Evolutionary conservation across 176 grass and related monocot genomes (phyloP).

Genomic region (Stipa capillata): DNA sequence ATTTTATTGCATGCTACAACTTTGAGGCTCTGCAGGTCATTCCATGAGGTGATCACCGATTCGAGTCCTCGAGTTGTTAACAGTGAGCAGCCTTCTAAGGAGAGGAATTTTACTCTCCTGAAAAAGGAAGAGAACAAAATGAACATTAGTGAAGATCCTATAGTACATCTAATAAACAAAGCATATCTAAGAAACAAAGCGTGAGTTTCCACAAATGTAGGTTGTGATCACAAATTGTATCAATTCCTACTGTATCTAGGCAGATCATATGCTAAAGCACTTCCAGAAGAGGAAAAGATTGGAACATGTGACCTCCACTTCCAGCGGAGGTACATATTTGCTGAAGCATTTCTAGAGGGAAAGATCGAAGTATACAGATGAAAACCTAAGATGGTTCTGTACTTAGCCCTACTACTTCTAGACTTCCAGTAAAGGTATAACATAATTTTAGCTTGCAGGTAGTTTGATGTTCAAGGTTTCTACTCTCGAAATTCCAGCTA

Average conservation of each 20-base stretch:
- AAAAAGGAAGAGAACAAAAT: neutral
- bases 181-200: too few species aligned
- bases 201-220: neutral
- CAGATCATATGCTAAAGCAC: neutral
- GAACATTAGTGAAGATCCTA: neutral
- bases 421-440: too few species aligned
- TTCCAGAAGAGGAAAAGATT: neutral
- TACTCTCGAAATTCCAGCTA: neutral
- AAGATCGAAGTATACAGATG: neutral
- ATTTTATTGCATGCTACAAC: constrained; percentile 77
- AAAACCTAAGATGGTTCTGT: neutral
- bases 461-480: neutral
- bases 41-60: constrained; percentile 68
- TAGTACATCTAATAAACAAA: neutral
- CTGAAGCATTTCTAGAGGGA: too few species aligned
- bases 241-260: neutral
- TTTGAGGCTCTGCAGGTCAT: constrained; percentile 59
- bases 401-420: too few species aligned
- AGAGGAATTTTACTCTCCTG: constrained; percentile 75
- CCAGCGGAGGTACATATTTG: neutral
- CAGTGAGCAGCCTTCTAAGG: constrained; percentile 72
- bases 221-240: neutral
- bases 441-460: neutral
- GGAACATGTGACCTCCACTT: neutral
- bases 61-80: constrained; percentile 72